phyloP scores from a whole-genome alignment of 1,139 yeast species.

The Geotrichum bryndzae region DNA sequence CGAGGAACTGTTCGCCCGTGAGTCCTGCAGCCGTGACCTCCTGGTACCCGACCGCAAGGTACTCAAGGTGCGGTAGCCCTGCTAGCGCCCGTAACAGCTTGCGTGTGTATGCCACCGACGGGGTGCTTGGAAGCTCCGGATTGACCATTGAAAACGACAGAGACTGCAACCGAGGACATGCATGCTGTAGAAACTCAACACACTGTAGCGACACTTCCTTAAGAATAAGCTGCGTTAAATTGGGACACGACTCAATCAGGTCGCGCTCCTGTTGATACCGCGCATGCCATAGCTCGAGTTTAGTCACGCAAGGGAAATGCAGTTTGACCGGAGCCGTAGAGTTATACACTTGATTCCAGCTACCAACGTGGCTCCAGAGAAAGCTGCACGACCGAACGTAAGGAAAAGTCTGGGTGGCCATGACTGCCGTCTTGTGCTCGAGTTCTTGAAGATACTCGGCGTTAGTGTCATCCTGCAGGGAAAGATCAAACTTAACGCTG shows the following conservation, averaged over 20 bases:
- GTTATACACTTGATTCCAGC: slow-evolving; percentile 8
- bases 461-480: slow-evolving; percentile 6
- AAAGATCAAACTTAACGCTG: slow-evolving; percentile 6
- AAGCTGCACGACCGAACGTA: slow-evolving; percentile 8
- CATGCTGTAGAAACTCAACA: background rate
- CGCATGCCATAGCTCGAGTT: slow-evolving; percentile 10
- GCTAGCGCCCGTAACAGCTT: background rate
- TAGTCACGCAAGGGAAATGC: slow-evolving; percentile 4
- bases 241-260: slow-evolving; percentile 6
- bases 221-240: background rate
- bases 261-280: slow-evolving; percentile 6
- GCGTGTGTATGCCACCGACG: background rate
- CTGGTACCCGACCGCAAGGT: slow-evolving; percentile 8
- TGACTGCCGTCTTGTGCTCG: background rate
- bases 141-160: slow-evolving; percentile 11
- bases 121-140: background rate
- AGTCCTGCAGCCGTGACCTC: slow-evolving; percentile 5
- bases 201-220: slow-evolving; percentile 6
- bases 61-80: background rate
- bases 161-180: slow-evolving; percentile 2
- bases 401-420: background rate
- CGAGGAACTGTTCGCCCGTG: slow-evolving; percentile 2
- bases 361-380: slow-evolving; percentile 9
- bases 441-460: background rate
- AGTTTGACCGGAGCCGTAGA: slow-evolving; percentile 3